Conservation (phyloP, 23 red algal genomes). For the Gracilariopsis chorda region DNA sequence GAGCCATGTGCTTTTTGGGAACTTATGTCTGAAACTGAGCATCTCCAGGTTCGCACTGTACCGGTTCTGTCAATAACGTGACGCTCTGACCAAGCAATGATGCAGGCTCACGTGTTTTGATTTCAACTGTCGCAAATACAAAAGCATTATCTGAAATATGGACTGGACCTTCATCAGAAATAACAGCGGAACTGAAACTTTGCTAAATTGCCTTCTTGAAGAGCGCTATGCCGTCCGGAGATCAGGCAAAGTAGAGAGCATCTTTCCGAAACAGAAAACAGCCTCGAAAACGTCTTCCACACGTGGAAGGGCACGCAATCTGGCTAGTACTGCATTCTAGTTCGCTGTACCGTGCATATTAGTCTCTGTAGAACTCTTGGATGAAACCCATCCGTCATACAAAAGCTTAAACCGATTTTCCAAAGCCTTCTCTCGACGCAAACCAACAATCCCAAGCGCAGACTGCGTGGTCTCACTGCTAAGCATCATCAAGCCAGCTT, state of each 20-base stretch:
- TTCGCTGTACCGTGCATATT: neutral
- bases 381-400: neutral
- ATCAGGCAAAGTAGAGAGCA: neutral
- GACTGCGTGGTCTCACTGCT: neutral
- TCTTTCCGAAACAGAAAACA: neutral
- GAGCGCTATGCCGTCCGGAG: neutral
- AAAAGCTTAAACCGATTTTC: neutral
- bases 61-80: neutral
- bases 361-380: neutral
- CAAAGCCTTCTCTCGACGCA: neutral
- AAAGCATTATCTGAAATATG: neutral
- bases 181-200: neutral
- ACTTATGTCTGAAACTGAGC: neutral
- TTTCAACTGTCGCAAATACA: neutral
- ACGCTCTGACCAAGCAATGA: neutral
- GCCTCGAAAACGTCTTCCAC: constrained; percentile 11
- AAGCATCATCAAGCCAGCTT: neutral
- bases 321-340: neutral
- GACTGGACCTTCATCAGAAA: neutral
- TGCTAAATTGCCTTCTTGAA: neutral
- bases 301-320: neutral
- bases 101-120: neutral
- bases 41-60: neutral
- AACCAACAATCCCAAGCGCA: neutral
- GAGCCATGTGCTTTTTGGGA: constrained; percentile 14